Evolutionary conservation across 108 stramenopile genomes (phyloP).

Genomic region (Fistulifera pelliculosa): DNA sequence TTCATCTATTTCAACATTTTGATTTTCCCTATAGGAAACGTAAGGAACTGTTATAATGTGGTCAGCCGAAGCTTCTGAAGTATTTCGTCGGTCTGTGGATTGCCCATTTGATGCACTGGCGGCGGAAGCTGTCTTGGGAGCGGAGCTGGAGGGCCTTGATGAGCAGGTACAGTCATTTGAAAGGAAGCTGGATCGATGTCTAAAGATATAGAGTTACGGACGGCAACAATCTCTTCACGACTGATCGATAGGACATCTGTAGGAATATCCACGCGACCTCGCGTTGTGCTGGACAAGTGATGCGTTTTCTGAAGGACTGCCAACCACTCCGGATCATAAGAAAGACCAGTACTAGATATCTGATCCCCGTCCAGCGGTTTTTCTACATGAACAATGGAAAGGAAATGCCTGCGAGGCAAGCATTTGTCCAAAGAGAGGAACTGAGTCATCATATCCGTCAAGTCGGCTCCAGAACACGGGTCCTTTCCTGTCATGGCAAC

Average conservation of each 20-base stretch:
- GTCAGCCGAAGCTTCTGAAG: conserved; percentile 61
- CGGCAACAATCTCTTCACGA: conserved; percentile 31
- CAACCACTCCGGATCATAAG: conserved; percentile 83
- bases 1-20: conserved; percentile 14
- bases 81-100: conserved; percentile 88
- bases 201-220: conserved; percentile 16
- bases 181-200: conserved; percentile 50
- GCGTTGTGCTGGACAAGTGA: conserved; percentile 27
- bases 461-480: conserved; percentile 7
- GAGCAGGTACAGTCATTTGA: conserved; percentile 42
- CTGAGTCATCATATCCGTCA: conserved; percentile 78
- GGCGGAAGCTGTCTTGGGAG: conserved; percentile 25
- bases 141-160: conserved; percentile 3
- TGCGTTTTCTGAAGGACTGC: conserved; percentile 74
- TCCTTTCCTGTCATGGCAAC: not conserved
- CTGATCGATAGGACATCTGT: conserved; percentile 17
- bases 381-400: conserved; percentile 71
- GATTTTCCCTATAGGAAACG: conserved; percentile 3
- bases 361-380: conserved; percentile 8
- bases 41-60: conserved; percentile 77
- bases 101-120: conserved; percentile 60
- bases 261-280: conserved; percentile 20
- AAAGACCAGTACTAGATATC: conserved; percentile 27
- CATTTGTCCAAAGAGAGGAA: conserved; percentile 98
- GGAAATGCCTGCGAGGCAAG: conserved; percentile 84